phyloP scores from a whole-genome alignment of 306 rosid genomes.

The Lathyrus tuberosus region DNA sequence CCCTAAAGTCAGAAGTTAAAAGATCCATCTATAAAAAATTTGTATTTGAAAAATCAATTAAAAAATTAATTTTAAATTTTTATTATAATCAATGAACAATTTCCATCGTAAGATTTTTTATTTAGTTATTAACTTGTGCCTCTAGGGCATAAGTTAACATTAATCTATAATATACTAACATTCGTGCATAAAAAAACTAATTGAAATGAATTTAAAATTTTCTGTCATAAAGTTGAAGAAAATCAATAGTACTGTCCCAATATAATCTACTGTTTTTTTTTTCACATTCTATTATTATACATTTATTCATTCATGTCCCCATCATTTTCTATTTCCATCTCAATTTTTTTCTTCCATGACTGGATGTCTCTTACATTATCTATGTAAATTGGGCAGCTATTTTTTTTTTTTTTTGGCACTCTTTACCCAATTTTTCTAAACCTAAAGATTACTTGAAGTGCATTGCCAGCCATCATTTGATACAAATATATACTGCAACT shows the following conservation, averaged over 20 bases:
- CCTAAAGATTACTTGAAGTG: constrained; percentile 1
- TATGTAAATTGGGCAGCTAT: constrained; percentile 7
- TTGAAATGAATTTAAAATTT: too few relatives aligned
- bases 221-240: background rate
- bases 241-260: background rate
- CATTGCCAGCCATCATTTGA: background rate
- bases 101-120: too few relatives aligned
- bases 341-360: background rate
- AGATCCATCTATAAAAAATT: too few relatives aligned
- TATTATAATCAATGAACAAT: too few relatives aligned
- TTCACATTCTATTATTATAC: background rate
- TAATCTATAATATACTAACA: too few relatives aligned
- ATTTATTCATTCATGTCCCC: background rate
- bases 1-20: too few relatives aligned
- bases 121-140: too few relatives aligned
- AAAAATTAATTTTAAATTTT: too few relatives aligned
- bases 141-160: too few relatives aligned
- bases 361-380: background rate
- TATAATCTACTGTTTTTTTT: background rate
- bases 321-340: background rate
- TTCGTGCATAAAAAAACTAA: too few relatives aligned
- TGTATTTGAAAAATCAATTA: too few relatives aligned
- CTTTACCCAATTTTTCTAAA: constrained; percentile 8
- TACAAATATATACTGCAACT: background rate
- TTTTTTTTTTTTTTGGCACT: background rate